A percentile compares a stretch with the other conserved stretches of the same genome.
Conservation (phyloP, 1,284 basidiomycete genomes). For the Boletus semigastroideus region DNA sequence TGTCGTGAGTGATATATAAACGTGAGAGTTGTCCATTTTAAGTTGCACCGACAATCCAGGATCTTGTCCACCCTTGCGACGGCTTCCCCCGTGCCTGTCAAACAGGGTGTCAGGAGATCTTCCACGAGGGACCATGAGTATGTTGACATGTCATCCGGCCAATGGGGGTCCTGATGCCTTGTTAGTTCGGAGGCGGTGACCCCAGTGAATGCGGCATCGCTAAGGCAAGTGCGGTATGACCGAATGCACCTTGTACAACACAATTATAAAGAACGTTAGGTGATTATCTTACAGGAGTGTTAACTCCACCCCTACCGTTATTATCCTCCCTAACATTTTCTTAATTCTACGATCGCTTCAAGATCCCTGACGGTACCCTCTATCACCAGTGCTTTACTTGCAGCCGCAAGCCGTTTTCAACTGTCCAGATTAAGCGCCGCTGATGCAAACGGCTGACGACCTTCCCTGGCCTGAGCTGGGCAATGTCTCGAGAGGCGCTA, state of each 20-base stretch:
- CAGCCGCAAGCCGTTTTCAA: conserved; percentile 3
- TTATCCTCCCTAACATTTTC: conserved; percentile 25
- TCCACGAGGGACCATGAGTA: conserved; percentile 31
- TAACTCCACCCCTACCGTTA: conserved; percentile 37
- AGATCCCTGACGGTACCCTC: conserved; percentile 14
- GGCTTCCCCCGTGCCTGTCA: conserved; percentile 30
- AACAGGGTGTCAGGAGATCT: conserved; percentile 33
- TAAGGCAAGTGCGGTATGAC: conserved; percentile 27
- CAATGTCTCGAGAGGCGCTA: conserved; percentile 79
- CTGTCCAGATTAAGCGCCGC: conserved; percentile 37
- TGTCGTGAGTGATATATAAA: conserved; percentile 36
- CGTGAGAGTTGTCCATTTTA: conserved; percentile 32
- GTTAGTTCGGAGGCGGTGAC: conserved; percentile 31
- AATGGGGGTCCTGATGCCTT: conserved; percentile 32
- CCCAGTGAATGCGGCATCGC: conserved; percentile 37
- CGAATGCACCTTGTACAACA: conserved; percentile 30
- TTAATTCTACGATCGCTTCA: conserved; percentile 17
- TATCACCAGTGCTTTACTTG: conserved; percentile 7
- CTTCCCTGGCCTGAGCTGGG: conserved; percentile 81
- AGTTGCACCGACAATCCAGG: conserved; percentile 34
- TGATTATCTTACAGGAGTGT: conserved; percentile 37
- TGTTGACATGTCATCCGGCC: conserved; percentile 36
- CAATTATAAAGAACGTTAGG: conserved; percentile 36
- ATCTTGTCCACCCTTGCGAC: conserved; percentile 28
- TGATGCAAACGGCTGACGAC: conserved; percentile 65